A percentile compares a stretch with the other conserved stretches of the same genome.
These are phyloP conservation scores for Keithomyces neogunnii DNA, from an alignment of 2,329 filamentous ascomycete species.

Conservation along the genomic window DNA sequence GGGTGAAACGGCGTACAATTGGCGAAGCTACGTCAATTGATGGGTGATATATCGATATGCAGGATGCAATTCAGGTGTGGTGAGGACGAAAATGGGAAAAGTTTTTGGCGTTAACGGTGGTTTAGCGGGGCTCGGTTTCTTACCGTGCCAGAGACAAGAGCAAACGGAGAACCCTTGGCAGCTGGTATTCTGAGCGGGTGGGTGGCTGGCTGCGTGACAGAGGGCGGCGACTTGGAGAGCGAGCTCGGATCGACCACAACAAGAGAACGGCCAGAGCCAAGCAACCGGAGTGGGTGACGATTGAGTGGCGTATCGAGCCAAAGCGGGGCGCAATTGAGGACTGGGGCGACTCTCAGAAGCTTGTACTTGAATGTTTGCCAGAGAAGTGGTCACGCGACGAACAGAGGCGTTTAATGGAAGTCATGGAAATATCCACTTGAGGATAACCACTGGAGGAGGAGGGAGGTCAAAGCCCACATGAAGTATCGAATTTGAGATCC, in stretches of 20 bases:
- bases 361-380: background rate
- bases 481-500: too few species aligned
- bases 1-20: background rate
- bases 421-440: background rate
- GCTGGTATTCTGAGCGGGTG: conserved; percentile 3
- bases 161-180: background rate
- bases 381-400: background rate
- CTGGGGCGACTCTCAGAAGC: background rate
- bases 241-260: conserved; percentile 3
- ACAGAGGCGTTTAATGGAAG: background rate
- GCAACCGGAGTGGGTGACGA: background rate
- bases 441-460: too few species aligned
- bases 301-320: conserved; percentile 5
- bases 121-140: conserved; percentile 10
- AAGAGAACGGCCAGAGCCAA: background rate
- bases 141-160: conserved; percentile 1
- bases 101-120: conserved; percentile 15
- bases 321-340: conserved; percentile 4
- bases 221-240: conserved; percentile 1
- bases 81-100: conserved; percentile 15
- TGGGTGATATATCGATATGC: conserved; percentile 5
- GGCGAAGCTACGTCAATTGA: conserved; percentile 1
- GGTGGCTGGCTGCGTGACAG: background rate
- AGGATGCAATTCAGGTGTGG: conserved; percentile 2
- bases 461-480: too few species aligned